These are phyloP conservation scores for Trichoderma semiorbis DNA, from an alignment of 2,329 filamentous ascomycete genomes.

Conservation along the genomic window DNA sequence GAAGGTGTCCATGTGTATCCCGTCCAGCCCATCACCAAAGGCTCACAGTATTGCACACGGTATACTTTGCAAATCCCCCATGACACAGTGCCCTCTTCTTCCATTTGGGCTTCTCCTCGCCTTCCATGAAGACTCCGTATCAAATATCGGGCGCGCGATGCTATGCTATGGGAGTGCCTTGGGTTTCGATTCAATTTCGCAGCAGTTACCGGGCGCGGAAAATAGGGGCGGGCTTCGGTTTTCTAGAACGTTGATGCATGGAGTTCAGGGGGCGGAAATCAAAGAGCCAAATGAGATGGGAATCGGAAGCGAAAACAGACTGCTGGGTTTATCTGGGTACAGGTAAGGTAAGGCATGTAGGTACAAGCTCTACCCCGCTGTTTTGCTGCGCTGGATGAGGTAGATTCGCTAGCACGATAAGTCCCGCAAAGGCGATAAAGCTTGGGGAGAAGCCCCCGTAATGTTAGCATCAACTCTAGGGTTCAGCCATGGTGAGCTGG, in stretches of 20 bases:
- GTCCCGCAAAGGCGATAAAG: not conserved
- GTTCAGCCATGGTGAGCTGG: not conserved
- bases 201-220: not conserved
- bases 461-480: not conserved
- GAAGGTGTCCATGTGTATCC: not conserved
- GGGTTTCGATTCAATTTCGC: not conserved
- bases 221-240: conserved; percentile 10
- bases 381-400: not conserved
- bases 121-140: conserved; percentile 5
- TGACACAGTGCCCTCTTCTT: conserved; percentile 1
- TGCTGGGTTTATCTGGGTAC: not conserved
- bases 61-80: not conserved
- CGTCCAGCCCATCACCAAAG: not conserved
- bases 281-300: conserved; percentile 3
- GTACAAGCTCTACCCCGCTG: not conserved
- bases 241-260: conserved; percentile 8
- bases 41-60: not conserved
- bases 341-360: not conserved
- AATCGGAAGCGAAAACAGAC: conserved; percentile 1
- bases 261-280: conserved; percentile 8
- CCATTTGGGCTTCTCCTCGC: conserved; percentile 7
- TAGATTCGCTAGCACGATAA: not conserved
- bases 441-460: not conserved
- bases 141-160: not conserved
- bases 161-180: not conserved